Conservation (phyloP, 163 green algal genomes). For the Volvox carteri region DNA sequence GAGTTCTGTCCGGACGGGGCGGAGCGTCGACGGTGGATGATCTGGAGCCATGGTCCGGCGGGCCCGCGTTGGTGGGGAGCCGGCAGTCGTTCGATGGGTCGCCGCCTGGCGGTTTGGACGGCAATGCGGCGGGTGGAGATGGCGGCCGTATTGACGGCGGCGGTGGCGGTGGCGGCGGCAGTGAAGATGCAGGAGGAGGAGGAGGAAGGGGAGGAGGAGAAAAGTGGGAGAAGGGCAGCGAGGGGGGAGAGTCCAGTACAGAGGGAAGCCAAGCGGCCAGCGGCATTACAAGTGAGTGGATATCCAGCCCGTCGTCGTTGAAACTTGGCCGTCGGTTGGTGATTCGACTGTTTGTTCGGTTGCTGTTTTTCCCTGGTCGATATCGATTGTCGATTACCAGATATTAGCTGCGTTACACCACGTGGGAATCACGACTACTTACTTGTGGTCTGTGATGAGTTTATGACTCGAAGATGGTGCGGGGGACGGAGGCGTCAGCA, state of each 20-base stretch:
- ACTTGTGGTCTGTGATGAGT: too few relatives aligned
- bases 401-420: too few relatives aligned
- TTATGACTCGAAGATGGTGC: too few relatives aligned
- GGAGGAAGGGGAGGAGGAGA: background rate
- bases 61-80: background rate
- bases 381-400: too few relatives aligned
- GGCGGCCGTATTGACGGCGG: background rate
- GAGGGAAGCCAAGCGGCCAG: slow-evolving; percentile 32
- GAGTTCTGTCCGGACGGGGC: background rate
- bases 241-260: slow-evolving; percentile 10
- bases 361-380: too few relatives aligned
- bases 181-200: background rate
- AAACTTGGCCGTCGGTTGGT: too few relatives aligned
- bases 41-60: background rate
- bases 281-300: slow-evolving; percentile 8
- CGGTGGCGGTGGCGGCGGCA: background rate
- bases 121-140: background rate
- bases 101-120: background rate
- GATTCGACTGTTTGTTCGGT: too few relatives aligned
- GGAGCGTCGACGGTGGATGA: background rate
- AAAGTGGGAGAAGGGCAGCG: slow-evolving; percentile 41
- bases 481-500: too few relatives aligned
- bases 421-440: too few relatives aligned
- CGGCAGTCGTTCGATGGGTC: background rate
- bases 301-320: too few relatives aligned